Conservation (phyloP, 2,329 filamentous ascomycete genomes). For the Cryoendolithus antarcticus region DNA sequence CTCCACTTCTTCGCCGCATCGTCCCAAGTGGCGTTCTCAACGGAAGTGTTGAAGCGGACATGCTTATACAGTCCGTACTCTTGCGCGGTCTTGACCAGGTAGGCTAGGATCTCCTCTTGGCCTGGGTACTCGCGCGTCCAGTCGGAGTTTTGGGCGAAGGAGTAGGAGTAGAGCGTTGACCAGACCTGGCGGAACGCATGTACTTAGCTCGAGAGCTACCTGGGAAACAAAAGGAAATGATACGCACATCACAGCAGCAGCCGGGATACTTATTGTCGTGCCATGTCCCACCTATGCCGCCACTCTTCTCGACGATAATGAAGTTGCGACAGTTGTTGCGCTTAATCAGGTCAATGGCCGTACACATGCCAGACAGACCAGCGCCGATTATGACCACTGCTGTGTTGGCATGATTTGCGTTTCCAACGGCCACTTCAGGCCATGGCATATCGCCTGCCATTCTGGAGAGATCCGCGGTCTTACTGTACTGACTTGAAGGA, state of each 20-base stretch:
- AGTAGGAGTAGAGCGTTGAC: constrained; percentile 46
- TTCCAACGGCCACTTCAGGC: constrained; percentile 35
- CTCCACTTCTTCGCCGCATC: constrained; percentile 40
- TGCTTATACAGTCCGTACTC: constrained; percentile 44
- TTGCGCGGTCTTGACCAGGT: constrained; percentile 41
- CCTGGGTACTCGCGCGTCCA: constrained; percentile 48
- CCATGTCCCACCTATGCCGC: constrained; percentile 42
- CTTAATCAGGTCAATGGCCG: constrained; percentile 45
- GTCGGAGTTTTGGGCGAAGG: constrained; percentile 47
- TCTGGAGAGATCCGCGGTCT: not conserved
- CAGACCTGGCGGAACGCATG: constrained; percentile 28
- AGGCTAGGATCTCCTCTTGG: constrained; percentile 48
- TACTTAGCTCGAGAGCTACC: too few species aligned
- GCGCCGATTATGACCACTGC: constrained; percentile 47
- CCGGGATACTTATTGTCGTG: constrained; percentile 45
- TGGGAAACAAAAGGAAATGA: not conserved
- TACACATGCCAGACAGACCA: constrained; percentile 36
- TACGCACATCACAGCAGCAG: constrained; percentile 37
- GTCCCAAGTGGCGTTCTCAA: constrained; percentile 43
- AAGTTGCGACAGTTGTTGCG: constrained; percentile 42
- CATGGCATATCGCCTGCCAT: constrained; percentile 32
- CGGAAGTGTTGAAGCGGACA: constrained; percentile 45
- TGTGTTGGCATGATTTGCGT: constrained; percentile 39
- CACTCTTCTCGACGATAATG: constrained; percentile 44
- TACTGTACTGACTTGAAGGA: too few species aligned